Evolutionary conservation across 495 filamentous ascomycete species (phyloP), one percentile per base, ranked within the genome.

Genomic region (Pyronema domesticum): DNA sequence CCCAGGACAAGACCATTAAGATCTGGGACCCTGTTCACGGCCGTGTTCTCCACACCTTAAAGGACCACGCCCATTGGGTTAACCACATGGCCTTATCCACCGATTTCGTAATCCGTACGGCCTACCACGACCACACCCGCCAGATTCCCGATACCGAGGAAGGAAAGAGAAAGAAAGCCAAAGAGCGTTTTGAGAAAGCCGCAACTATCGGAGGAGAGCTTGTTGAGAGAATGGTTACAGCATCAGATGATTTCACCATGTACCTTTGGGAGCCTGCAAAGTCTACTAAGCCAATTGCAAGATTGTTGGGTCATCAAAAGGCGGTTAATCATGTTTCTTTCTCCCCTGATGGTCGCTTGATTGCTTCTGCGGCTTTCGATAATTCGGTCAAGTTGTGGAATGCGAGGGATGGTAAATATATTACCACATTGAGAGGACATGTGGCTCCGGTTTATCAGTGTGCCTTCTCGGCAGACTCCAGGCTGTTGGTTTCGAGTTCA

Each of bases 1-100:
- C 85, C n/a, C 87, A 94, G 64, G 93, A 99, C 68, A 88, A 88
- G 70, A 84, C 84, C 4, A 78, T 99, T 57, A 91, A 91, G 57
- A 79, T 95, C 7, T 99, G 93, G 89, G 80, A 89, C 60, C 75
- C 85, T 7, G 72, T 75, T 18, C 78, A 80, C 52, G 88, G 88
- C 6, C 86, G 82, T 0, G 70, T 95, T 13, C 72, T 85, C 40
- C 82, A 93, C 65, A 85, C 79, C 1, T 70, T 96, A 35, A 79
- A 79, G 0, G 74, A 82, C 1, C 93, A 99, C 64, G 86, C 85
- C 0, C 89, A 95, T 67, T 93, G 91, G 76, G 81, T 99, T 8
- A 99, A 99, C 68, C 87, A 96, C 65, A 79, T 99, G 8, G 87
- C 91, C 0, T 74, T 99, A 7, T 95, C 89, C 2, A 95, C 86